Evolutionary conservation across 192 early-diverging fungal genomes (phyloP), one percentile per base, ranked within the genome.

Genomic region (Coemansia sp.): DNA sequence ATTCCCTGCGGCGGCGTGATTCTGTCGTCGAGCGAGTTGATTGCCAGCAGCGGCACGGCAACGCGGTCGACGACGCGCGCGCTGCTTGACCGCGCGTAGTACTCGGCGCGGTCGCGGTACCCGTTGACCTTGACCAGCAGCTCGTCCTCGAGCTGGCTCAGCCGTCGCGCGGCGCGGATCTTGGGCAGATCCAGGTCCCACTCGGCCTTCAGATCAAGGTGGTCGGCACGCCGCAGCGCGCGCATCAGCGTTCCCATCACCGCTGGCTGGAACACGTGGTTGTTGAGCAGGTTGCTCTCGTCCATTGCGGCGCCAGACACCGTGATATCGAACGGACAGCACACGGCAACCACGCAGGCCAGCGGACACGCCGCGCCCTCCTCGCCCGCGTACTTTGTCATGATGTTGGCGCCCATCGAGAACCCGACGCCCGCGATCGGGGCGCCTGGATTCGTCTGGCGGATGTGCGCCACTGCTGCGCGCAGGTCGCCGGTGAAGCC

Each of bases 351-450:
- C 16, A 86, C 90, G 11, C 85, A 91, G 12, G 87, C 62, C 40
- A 99, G 85, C 41, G 87, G 85, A 47, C 89, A 92, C 5, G 80
- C 67, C 19, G 85, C 74, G 11, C 88, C 89, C 45, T 89, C 90
- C 64, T 96, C 92, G 10, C 94, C 94, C 38, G 95, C 84, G 63
- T 89, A 93, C 81, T 94, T 95, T 52, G 91, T 89, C 56, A 99
- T 67, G 32, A 99, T 90, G 66, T 97, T 99, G 23, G 94, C 87
- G 12, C 97, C 97, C 68, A 99, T 84, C 38, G 92, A 93, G 68
- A 94, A 99, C 3, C 97, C 97, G 61, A 94, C 79, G 7, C 85
- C 93, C 54, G 92, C 80, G 47, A 96, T 49, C 7, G 89, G 85
- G 54, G 87, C 79, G 10, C 66, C 60, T 2, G 92, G 86, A 50